Percentiles rank a stretch among this genome's conserved stretches.
Evolutionary conservation across 2,329 filamentous ascomycete species (phyloP).

Genomic region (Apiospora saccharicola): DNA sequence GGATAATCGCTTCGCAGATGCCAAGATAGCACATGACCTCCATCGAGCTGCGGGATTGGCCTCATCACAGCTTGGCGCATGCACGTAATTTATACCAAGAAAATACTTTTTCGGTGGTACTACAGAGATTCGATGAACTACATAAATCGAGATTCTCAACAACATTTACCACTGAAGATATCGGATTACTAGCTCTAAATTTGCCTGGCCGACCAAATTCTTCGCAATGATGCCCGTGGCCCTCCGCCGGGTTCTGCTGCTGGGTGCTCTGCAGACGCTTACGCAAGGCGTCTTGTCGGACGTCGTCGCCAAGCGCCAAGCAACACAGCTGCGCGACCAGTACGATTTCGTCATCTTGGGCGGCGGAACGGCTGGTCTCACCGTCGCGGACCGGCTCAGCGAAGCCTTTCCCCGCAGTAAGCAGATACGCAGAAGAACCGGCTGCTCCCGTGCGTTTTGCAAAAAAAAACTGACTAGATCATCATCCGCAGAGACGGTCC

Average conservation of each 20-base stretch:
- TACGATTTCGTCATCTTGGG: constrained; percentile 44
- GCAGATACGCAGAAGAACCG: not conserved
- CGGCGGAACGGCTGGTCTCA: constrained; percentile 44
- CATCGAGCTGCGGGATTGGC: not conserved
- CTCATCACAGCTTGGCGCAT: constrained; percentile 6
- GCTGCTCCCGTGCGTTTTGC: not conserved
- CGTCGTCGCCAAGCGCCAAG: constrained; percentile 33
- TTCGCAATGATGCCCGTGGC: not conserved
- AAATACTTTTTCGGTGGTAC: not conserved
- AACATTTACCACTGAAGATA: not conserved
- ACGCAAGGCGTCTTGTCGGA: not conserved
- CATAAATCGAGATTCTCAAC: not conserved
- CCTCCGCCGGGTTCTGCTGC: constrained; percentile 2
- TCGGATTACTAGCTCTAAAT: not conserved
- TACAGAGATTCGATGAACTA: not conserved
- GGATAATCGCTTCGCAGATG: not conserved
- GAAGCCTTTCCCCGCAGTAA: constrained; percentile 41
- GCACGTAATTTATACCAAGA: not conserved
- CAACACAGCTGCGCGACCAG: constrained; percentile 37
- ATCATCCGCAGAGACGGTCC: constrained; percentile 30
- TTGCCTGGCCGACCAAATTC: not conserved
- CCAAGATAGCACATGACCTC: not conserved
- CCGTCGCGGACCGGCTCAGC: constrained; percentile 43
- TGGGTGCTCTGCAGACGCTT: not conserved
- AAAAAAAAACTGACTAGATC: not conserved